phyloP scores from a whole-genome alignment of 2,329 filamentous ascomycete genomes.

The Fusarium albosuccineum region DNA sequence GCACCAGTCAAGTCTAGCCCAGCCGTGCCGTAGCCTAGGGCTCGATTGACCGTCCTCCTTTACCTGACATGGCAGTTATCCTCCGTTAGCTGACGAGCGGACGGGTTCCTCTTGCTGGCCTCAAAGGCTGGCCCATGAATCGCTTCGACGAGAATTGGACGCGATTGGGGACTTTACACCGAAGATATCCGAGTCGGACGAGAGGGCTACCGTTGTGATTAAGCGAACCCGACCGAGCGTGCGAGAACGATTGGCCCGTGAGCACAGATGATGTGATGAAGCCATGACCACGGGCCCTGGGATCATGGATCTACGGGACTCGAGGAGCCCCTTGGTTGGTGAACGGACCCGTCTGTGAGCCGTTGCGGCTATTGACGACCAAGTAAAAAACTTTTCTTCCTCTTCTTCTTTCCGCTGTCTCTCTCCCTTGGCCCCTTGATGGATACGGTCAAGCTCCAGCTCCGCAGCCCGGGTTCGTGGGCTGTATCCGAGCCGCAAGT shows the following conservation, averaged over 20 bases:
- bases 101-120: slow-evolving; percentile 8
- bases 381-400: slow-evolving; percentile 11
- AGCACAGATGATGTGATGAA: slow-evolving; percentile 42
- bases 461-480: slow-evolving; percentile 30
- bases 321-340: too few relatives aligned
- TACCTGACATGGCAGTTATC: slow-evolving; percentile 21
- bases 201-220: neutral
- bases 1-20: slow-evolving; percentile 1
- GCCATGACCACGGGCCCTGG: slow-evolving; percentile 17
- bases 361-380: slow-evolving; percentile 15
- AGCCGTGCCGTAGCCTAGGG: slow-evolving; percentile 14
- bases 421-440: slow-evolving; percentile 4
- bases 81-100: slow-evolving; percentile 25
- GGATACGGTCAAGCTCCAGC: neutral
- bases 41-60: slow-evolving; percentile 2
- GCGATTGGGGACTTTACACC: slow-evolving; percentile 12
- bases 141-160: neutral
- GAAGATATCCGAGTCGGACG: slow-evolving; percentile 22
- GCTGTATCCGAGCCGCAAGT: slow-evolving; percentile 41
- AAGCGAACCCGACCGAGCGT: slow-evolving; percentile 36
- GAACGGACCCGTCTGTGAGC: too few relatives aligned
- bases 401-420: slow-evolving; percentile 6
- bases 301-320: slow-evolving; percentile 32
- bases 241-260: slow-evolving; percentile 48
- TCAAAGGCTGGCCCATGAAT: slow-evolving; percentile 6